Percentiles rank a stretch among this genome's conserved stretches.
phyloP scores from a whole-genome alignment of 129 eudicot genomes.

The Helianthus tuberosus region DNA sequence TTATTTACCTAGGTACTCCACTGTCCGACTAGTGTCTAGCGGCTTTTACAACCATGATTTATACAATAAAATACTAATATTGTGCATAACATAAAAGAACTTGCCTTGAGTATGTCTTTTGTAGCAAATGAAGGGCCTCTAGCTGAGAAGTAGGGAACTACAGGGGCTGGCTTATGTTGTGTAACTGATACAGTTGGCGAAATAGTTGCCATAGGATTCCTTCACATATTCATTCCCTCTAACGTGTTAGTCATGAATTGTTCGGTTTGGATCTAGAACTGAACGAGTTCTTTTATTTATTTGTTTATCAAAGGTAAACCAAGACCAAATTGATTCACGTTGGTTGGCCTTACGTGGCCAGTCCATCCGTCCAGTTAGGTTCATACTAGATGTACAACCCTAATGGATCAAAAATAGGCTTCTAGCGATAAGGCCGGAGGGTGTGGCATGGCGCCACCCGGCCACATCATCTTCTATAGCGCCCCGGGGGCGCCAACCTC shows the following conservation, averaged over 20 bases:
- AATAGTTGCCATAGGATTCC: slow-evolving; percentile 70
- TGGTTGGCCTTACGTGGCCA: background rate
- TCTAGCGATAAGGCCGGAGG: background rate
- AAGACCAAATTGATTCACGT: background rate
- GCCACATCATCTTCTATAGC: too few relatives aligned
- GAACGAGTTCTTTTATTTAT: background rate
- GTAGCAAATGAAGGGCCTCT: slow-evolving; percentile 68
- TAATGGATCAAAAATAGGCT: background rate
- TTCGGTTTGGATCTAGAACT: background rate
- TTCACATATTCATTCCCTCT: slow-evolving; percentile 22
- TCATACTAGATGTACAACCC: background rate
- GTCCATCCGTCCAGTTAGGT: background rate
- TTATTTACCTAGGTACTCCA: background rate
- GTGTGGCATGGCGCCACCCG: too few relatives aligned
- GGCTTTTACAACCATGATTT: too few relatives aligned
- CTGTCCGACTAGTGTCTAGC: too few relatives aligned
- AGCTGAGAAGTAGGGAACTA: slow-evolving; percentile 54
- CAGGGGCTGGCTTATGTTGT: slow-evolving; percentile 71
- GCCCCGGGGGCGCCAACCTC: too few relatives aligned
- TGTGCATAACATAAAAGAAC: slow-evolving; percentile 1
- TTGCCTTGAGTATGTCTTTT: slow-evolving; percentile 65
- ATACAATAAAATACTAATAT: background rate
- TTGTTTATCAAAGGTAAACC: background rate
- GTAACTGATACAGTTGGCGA: slow-evolving; percentile 39
- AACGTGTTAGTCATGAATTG: slow-evolving; percentile 3